phyloP scores from a whole-genome alignment of 2,329 filamentous ascomycete genomes.

The Mariannaea elegans region DNA sequence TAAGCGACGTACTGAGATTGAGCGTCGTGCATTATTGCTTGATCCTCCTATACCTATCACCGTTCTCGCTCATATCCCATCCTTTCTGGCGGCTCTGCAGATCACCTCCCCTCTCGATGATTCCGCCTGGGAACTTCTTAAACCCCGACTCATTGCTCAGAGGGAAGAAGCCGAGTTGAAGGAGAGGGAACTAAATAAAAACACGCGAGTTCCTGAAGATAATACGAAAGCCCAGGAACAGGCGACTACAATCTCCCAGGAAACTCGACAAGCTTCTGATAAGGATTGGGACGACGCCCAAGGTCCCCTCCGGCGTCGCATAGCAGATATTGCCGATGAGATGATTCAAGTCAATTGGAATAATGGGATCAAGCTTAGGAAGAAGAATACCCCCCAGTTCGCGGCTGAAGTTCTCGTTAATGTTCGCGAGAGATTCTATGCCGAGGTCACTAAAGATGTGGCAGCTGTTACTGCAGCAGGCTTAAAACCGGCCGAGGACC shows the following conservation, averaged over 20 bases:
- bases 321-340: constrained; percentile 75
- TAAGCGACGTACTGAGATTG: constrained; percentile 73
- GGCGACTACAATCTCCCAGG: constrained; percentile 8
- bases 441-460: constrained; percentile 63
- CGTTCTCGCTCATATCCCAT: constrained; percentile 74
- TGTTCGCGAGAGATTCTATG: constrained; percentile 73
- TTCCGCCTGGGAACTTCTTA: constrained; percentile 73
- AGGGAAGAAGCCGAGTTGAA: constrained; percentile 70
- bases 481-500: constrained; percentile 55
- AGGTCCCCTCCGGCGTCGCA: constrained; percentile 69
- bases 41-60: constrained; percentile 70
- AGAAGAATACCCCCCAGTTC: constrained; percentile 72
- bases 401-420: constrained; percentile 76
- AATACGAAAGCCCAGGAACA: constrained; percentile 5
- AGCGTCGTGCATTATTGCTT: constrained; percentile 72
- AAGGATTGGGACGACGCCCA: constrained; percentile 77
- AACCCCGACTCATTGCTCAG: constrained; percentile 73
- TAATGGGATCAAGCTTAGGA: constrained; percentile 68
- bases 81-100: constrained; percentile 77
- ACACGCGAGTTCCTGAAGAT: constrained; percentile 49
- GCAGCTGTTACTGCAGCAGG: constrained; percentile 57
- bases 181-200: constrained; percentile 51
- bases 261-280: constrained; percentile 65
- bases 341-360: constrained; percentile 73
- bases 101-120: constrained; percentile 75